Base-by-base conservation (phyloP, 1,284 basidiomycete species). In the Fomitiporia mediterranea region DNA sequence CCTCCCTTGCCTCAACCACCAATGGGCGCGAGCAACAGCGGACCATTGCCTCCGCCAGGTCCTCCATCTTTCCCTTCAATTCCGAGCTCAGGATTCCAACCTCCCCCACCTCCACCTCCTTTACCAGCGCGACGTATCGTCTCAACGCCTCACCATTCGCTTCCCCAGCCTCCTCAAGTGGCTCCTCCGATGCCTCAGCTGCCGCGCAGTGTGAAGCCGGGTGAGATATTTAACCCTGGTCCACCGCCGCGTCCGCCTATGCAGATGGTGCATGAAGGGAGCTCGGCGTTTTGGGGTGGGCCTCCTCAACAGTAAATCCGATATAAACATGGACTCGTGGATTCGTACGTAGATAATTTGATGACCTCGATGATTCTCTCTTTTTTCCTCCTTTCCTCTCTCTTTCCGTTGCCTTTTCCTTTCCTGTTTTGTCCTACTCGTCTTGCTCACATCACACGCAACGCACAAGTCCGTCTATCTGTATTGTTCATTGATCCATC, bases 161-260 rank as follows among this genome's bases (percentile, higher is more conserved):
- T 67, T 42, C 66, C 65, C 2, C 61, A 66, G 25, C 66, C 65
- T 35, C 32, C 62, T 8, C 64, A 11, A 9, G 11, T 64, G 35
- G 62, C 66, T 48, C 63, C 65, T 35, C 30, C 32, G 28, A 35
- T 37, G 58, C 9, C 61, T 59, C 40, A 62, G 58, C 48, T 56
- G 52, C 62, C 46, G 8, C 17, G 52, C 17, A 51, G 57, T 23
- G 49, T 59, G 21, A 39, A 52, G 15, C 58, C 53, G 35, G 59
- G 64, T 13, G 69, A 71, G 39, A 52, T 63, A 0, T 68, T 66
- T 49, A 67, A 72, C 52, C 71, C 70, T 9, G 72, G 71, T n/a
- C 71, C 72, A 1, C 68, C 71, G 15, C 72, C 73, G 2, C 56
- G 70, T 28, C 73, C 73, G 4, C 72, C 72, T 1, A 30, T 59